Base-by-base conservation (phyloP, 2,329 filamentous ascomycete species). In the Phaeosphaeria sp. region DNA sequence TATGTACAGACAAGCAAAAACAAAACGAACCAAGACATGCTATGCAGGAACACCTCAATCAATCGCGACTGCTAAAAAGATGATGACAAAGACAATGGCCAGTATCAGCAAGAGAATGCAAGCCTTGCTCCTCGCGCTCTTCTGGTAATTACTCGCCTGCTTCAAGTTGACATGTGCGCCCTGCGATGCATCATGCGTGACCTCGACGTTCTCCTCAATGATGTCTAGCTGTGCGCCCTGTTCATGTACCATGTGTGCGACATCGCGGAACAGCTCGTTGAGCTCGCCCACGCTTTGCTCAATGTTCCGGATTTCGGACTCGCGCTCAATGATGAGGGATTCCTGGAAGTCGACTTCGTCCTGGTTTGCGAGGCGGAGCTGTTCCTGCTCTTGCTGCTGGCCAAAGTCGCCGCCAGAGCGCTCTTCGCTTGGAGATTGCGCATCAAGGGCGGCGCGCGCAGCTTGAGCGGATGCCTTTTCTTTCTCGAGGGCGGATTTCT, bases 261-360 rank as follows among this genome's bases (percentile, higher is more conserved):
- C 93, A 81, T 99, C 94, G 62, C 93, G 86, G 83, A 99, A 99
- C 44, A 99, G 85, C 72, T 98, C 95, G 71, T 99, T 99, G 62
- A 99, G 82, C 72, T 99, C 95, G 54, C 91, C 91, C 6, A 99
- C 95, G 54, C 91, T 93, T 78, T 97, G 93, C 80, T 98, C 95
- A 71, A 99, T 99, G 75, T 96, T 96, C 61, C 93, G 89, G 66
- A 99, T 99, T 81, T 99, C 95, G 56, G 92, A 89, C 78, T 99
- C 95, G 53, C 96, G 93, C 83, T 99, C 94, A 60, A 96, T 89
- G 73, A 99, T 99, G 57, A 99, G 83, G 17, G 90, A 89, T 68
- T 99, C 95, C 74, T 99, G 95, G 81, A 97, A 99, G 75, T 99
- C 94, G 44, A 99, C 95, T 73, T 99, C 96, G 68, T 92, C 90